Evolutionary conservation across 1,284 basidiomycete genomes (phyloP).

Genomic region (Chiua sp.): DNA sequence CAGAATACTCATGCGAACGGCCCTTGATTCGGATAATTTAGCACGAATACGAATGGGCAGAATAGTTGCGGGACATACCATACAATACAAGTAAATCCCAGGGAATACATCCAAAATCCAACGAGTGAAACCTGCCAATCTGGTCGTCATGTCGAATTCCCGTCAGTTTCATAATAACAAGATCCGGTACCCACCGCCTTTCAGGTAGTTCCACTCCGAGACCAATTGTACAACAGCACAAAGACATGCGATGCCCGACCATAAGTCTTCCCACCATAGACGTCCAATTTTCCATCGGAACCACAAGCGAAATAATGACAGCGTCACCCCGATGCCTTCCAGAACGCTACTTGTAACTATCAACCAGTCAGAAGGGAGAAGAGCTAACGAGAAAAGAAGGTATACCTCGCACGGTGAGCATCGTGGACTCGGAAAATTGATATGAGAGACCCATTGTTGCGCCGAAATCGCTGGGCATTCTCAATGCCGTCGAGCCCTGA

Average conservation of each 20-base stretch:
- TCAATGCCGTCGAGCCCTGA: neutral
- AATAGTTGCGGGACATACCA: slow-evolving; percentile 17
- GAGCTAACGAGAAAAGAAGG: neutral
- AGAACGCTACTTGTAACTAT: slow-evolving; percentile 13
- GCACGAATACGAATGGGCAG: neutral
- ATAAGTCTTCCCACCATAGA: slow-evolving; percentile 32
- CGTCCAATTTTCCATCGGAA: slow-evolving; percentile 19
- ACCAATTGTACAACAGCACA: slow-evolving; percentile 11
- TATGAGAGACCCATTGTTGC: slow-evolving; percentile 9
- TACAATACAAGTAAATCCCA: slow-evolving; percentile 6
- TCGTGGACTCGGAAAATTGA: slow-evolving; percentile 21
- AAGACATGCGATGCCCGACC: slow-evolving; percentile 22
- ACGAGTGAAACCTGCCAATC: slow-evolving; percentile 11
- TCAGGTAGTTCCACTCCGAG: slow-evolving; percentile 21
- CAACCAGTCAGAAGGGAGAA: slow-evolving; percentile 13
- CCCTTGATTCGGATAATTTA: slow-evolving; percentile 20
- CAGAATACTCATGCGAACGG: slow-evolving; percentile 29
- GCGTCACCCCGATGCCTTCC: slow-evolving; percentile 18
- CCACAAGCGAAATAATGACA: slow-evolving; percentile 24
- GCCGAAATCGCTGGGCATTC: neutral
- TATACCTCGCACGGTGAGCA: slow-evolving; percentile 20
- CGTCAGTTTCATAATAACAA: neutral
- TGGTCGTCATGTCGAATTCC: slow-evolving; percentile 1
- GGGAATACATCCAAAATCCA: slow-evolving; percentile 21
- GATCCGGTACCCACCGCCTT: slow-evolving; percentile 16